Conservation (phyloP, 2,329 filamentous ascomycete species). For the Arthroderma sp. region DNA sequence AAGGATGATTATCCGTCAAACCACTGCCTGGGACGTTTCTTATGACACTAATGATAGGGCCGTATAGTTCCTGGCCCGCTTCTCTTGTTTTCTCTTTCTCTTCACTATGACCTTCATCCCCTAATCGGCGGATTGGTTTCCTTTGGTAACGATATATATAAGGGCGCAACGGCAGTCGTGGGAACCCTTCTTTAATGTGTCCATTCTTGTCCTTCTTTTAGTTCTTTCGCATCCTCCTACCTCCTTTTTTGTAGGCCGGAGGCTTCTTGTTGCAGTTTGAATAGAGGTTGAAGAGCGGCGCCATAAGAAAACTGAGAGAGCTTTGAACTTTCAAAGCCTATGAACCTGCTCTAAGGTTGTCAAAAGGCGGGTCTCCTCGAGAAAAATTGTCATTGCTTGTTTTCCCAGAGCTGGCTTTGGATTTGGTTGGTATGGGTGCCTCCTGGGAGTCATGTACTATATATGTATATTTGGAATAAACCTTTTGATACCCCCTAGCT, state of each 20-base stretch:
- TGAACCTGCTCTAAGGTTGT: neutral
- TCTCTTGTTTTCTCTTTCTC: neutral
- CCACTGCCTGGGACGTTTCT: constrained; percentile 13
- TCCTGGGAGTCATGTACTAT: neutral
- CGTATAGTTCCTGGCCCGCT: neutral
- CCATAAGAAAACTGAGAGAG: neutral
- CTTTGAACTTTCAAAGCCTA: neutral
- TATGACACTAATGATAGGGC: constrained; percentile 5
- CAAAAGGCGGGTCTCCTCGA: neutral
- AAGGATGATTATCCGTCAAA: constrained; percentile 13
- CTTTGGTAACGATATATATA: neutral
- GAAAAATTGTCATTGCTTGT: neutral
- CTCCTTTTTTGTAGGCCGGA: neutral
- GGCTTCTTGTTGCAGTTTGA: neutral
- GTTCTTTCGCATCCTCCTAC: neutral
- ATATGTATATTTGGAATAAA: neutral
- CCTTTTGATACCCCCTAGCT: neutral
- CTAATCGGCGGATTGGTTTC: neutral
- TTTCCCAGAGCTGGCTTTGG: neutral
- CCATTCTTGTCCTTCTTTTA: neutral
- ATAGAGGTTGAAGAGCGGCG: neutral
- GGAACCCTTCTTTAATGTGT: neutral
- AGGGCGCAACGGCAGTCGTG: neutral
- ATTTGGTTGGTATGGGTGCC: neutral
- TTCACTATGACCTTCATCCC: neutral